A percentile compares a stretch with the other conserved stretches of the same genome.
Evolutionary conservation across 2,329 filamentous ascomycete species (phyloP).

Genomic region (Aplosporella prunicola): DNA sequence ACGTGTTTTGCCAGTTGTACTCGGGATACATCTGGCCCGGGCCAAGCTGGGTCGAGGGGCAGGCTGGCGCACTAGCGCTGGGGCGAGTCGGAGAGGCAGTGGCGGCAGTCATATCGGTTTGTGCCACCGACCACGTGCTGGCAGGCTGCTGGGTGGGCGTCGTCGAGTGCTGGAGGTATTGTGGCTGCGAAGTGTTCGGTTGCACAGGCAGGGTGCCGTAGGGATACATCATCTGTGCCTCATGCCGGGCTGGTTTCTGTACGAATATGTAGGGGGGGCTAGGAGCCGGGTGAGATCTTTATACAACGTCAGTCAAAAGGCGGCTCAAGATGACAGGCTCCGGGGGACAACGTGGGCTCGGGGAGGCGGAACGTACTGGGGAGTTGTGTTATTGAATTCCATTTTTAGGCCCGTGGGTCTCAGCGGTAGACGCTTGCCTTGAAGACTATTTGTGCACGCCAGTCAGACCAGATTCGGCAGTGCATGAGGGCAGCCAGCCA

Average conservation of each 20-base stretch:
- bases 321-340: neutral
- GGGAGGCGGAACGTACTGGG: conserved; percentile 24
- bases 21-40: neutral
- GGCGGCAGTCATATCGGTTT: conserved; percentile 12
- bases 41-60: conserved; percentile 16
- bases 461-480: conserved; percentile 3
- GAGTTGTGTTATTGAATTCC: conserved; percentile 35
- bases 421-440: conserved; percentile 1
- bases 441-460: conserved; percentile 3
- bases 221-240: conserved; percentile 28
- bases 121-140: conserved; percentile 12
- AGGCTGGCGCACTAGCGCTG: conserved; percentile 9
- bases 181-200: conserved; percentile 6
- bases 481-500: conserved; percentile 9
- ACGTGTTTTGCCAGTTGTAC: conserved; percentile 13
- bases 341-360: neutral
- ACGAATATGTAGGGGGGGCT: conserved; percentile 25
- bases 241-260: conserved; percentile 21
- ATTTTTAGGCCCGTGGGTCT: conserved; percentile 22
- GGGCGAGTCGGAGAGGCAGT: neutral
- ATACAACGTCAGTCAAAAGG: conserved; percentile 10
- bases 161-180: conserved; percentile 10
- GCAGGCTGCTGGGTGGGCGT: conserved; percentile 17
- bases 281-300: conserved; percentile 28
- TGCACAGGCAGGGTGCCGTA: conserved; percentile 22